These are phyloP conservation scores for Aphanomyces euteiches DNA, from an alignment of 352 stramenopile genomes.

Conservation along the genomic window DNA sequence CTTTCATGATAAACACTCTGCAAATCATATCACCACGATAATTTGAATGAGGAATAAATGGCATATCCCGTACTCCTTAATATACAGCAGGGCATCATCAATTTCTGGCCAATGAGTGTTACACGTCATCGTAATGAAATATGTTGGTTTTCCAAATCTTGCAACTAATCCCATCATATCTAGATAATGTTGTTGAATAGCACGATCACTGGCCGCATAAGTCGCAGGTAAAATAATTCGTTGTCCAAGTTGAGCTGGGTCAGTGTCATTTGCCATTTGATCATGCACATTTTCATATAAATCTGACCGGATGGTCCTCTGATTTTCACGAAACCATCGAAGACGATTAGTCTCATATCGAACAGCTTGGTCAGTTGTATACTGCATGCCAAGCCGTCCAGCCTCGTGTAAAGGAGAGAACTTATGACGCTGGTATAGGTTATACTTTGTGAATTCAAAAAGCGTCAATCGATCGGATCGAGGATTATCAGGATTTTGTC, in stretches of 20 bases:
- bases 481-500: neutral
- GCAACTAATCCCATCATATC: constrained; percentile 34
- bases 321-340: constrained; percentile 7
- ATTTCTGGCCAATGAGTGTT: constrained; percentile 39
- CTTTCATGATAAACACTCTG: neutral
- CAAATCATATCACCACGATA: neutral
- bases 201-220: neutral
- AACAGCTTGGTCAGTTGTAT: neutral
- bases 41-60: neutral
- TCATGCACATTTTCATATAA: constrained; percentile 23
- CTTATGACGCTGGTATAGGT: neutral
- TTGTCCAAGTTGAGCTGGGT: neutral
- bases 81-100: constrained; percentile 16
- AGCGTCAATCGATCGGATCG: neutral
- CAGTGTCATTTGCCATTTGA: constrained; percentile 20
- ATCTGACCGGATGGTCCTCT: constrained; percentile 14
- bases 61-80: constrained; percentile 17
- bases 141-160: constrained; percentile 34
- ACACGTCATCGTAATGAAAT: constrained; percentile 39
- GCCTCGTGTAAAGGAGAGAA: neutral
- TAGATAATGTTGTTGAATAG: constrained; percentile 13
- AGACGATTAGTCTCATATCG: neutral
- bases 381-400: neutral
- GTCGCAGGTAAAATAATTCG: neutral
- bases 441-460: neutral